Conservation (phyloP, 768 basidiomycete genomes). For the Suillus hirtellus region DNA sequence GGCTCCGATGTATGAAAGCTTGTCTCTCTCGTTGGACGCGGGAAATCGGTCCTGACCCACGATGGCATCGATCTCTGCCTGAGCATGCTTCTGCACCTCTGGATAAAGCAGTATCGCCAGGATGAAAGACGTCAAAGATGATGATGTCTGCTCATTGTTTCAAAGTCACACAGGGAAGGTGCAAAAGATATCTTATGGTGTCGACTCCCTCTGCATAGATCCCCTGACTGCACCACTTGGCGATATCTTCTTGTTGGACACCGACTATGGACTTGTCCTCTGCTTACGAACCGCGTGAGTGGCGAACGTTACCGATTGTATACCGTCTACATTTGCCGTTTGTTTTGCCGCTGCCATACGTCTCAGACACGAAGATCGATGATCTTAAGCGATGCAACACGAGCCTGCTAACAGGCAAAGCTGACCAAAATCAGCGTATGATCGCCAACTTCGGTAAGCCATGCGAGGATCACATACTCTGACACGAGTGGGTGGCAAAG, state of each 20-base stretch:
- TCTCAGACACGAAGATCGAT: too few species aligned
- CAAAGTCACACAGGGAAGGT: neutral
- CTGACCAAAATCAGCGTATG: too few species aligned
- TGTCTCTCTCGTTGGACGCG: conserved; percentile 24
- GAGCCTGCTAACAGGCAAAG: too few species aligned
- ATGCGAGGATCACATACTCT: too few species aligned
- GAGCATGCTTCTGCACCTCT: conserved; percentile 25
- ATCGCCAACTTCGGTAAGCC: neutral
- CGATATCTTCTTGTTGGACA: neutral
- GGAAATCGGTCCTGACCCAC: conserved; percentile 25
- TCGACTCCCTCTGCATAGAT: neutral
- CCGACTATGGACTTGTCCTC: neutral
- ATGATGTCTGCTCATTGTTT: neutral
- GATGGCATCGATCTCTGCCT: conserved; percentile 27
- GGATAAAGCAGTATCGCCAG: conserved; percentile 33
- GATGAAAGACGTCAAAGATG: conserved; percentile 9
- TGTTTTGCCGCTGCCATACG: too few species aligned
- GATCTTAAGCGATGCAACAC: too few species aligned
- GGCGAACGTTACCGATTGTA: too few species aligned
- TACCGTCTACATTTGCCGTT: too few species aligned
- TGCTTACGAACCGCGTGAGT: too few species aligned
- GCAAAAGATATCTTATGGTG: neutral
- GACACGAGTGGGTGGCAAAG: too few species aligned
- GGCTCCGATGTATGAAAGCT: conserved; percentile 7
- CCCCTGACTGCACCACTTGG: neutral